These are phyloP conservation scores for Neurospora intermedia DNA, from an alignment of 495 filamentous ascomycete species.

Conservation along the genomic window DNA sequence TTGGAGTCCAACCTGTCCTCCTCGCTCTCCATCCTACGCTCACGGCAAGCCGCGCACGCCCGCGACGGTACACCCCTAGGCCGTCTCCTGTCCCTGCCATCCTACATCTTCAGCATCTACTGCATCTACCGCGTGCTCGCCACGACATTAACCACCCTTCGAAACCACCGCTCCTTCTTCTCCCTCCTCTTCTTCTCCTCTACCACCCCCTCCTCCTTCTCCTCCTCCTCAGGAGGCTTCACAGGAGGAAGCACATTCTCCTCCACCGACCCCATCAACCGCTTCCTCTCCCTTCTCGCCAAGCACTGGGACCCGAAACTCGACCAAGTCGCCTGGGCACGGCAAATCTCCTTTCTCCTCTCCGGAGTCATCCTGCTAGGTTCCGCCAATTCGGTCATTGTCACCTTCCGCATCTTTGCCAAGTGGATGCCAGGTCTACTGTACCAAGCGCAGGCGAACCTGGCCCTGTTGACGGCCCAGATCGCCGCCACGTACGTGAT, in stretches of 20 bases:
- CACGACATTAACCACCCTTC: constrained; percentile 50
- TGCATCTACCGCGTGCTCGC: constrained; percentile 66
- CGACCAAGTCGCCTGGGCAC: constrained; percentile 60
- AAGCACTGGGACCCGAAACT: constrained; percentile 62
- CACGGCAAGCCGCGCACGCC: constrained; percentile 46
- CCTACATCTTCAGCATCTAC: constrained; percentile 60
- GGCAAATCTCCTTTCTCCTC: constrained; percentile 67
- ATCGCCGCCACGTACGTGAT: constrained; percentile 74
- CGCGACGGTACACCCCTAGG: constrained; percentile 53
- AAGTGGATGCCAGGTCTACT: constrained; percentile 58
- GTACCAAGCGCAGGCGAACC: constrained; percentile 49
- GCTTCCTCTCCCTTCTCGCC: constrained; percentile 60
- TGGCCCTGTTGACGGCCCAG: constrained; percentile 64
- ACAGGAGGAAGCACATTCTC: constrained; percentile 32
- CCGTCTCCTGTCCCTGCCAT: constrained; percentile 43
- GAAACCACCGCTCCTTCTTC: constrained; percentile 37
- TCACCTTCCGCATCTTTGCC: constrained; percentile 64
- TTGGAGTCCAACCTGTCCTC: constrained; percentile 58
- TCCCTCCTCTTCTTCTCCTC: constrained; percentile 13
- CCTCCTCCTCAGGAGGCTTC: too few species aligned
- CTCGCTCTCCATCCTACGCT: constrained; percentile 47
- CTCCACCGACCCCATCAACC: constrained; percentile 65
- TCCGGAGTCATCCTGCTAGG: constrained; percentile 67
- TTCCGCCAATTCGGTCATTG: constrained; percentile 62
- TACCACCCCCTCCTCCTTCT: too few species aligned